Evolutionary conservation across 441 rosid species (phyloP).

Genomic region (Eutrema salsugineum): DNA sequence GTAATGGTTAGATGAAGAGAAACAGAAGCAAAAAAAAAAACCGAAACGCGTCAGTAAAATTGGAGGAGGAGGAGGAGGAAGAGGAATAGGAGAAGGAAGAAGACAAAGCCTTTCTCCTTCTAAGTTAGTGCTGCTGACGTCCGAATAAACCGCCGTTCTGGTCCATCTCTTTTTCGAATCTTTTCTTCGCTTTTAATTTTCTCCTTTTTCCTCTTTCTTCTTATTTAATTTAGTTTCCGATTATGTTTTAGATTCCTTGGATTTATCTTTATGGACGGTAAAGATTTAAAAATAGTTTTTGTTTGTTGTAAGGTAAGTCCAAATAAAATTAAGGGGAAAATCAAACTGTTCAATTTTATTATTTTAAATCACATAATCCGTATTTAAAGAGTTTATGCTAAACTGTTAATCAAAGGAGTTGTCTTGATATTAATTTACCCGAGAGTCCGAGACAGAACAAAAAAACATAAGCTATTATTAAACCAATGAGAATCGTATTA

Average conservation of each 20-base stretch:
- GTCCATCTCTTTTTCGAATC: constrained; percentile 24
- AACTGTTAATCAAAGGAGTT: background rate
- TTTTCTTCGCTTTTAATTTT: constrained; percentile 4
- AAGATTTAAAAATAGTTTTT: background rate
- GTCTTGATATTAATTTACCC: background rate
- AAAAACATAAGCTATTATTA: background rate
- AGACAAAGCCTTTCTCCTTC: constrained; percentile 7
- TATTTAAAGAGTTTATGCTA: background rate
- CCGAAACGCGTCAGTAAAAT: constrained; percentile 2
- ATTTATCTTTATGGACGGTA: constrained; percentile 12
- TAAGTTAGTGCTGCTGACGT: constrained; percentile 33
- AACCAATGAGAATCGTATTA: background rate
- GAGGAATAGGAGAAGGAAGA: background rate
- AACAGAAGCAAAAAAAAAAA: background rate
- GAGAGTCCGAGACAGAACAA: background rate
- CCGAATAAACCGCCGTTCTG: constrained; percentile 35
- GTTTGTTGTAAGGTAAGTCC: constrained; percentile 6
- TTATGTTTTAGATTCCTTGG: constrained; percentile 19
- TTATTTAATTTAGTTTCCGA: background rate
- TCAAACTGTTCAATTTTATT: background rate
- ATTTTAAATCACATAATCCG: background rate
- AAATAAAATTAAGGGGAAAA: background rate
- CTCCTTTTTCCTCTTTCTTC: background rate
- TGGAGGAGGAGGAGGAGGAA: background rate
- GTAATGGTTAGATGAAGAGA: background rate